Evolutionary conservation across 148 eudicot genomes (phyloP).

Genomic region (Persicaria maculosa): DNA sequence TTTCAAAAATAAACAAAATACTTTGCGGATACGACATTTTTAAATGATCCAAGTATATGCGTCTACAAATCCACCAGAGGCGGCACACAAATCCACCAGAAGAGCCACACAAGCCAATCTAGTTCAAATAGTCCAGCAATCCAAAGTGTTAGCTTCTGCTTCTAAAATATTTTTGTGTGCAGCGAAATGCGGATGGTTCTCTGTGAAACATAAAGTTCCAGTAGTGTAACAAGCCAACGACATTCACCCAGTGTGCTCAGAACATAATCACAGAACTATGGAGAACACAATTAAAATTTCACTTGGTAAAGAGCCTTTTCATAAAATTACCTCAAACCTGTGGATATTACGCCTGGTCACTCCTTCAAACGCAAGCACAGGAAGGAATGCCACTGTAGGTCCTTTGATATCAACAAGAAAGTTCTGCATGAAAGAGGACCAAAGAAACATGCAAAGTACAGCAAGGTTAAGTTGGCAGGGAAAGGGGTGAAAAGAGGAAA

Average conservation of each 20-base stretch:
- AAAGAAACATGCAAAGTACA: slow-evolving; percentile 1
- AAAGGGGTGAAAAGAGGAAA: not conserved
- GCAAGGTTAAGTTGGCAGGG: not conserved
- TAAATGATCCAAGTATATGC: not conserved
- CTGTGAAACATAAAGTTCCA: too few relatives aligned
- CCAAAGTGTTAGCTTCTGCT: too few relatives aligned
- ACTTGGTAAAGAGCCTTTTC: not conserved
- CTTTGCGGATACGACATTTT: not conserved
- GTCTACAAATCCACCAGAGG: not conserved
- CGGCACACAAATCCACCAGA: not conserved
- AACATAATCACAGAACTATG: not conserved
- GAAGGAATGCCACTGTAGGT: slow-evolving; percentile 78
- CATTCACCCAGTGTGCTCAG: too few relatives aligned
- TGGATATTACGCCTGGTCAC: slow-evolving; percentile 91
- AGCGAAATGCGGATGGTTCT: not conserved
- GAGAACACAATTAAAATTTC: not conserved
- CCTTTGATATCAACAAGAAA: slow-evolving; percentile 95
- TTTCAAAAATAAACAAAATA: not conserved
- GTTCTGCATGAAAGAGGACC: slow-evolving; percentile 41
- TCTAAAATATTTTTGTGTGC: too few relatives aligned
- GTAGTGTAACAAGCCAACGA: too few relatives aligned
- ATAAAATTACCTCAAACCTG: slow-evolving; percentile 66
- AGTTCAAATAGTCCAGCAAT: not conserved
- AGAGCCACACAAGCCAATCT: not conserved
- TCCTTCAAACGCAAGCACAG: slow-evolving; percentile 98